Conservation (phyloP, 345 rosid genomes). For the Sapria himalayana region DNA sequence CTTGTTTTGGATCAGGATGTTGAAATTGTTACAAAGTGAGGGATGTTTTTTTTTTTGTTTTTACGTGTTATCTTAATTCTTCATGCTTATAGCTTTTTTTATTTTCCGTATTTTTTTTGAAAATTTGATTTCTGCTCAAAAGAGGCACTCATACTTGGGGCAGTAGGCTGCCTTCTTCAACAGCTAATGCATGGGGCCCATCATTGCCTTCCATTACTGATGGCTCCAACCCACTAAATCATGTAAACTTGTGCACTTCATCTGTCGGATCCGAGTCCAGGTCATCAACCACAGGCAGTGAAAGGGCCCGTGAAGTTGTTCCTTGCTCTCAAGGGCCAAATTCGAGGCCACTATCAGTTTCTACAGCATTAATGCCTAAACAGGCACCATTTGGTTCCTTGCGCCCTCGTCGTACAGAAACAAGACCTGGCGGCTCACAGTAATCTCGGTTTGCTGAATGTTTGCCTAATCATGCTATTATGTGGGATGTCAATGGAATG, state of each 20-base stretch:
- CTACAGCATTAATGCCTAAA: constrained; percentile 58
- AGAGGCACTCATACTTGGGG: constrained; percentile 98
- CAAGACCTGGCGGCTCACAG: constrained; percentile 95
- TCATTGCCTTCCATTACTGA: constrained; percentile 68
- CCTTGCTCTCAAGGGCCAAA: constrained; percentile 47
- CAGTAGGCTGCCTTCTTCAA: constrained; percentile 41
- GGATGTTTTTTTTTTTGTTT: constrained; percentile 3
- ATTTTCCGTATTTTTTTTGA: too few relatives aligned
- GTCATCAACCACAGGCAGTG: constrained; percentile 88
- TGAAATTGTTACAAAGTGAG: constrained; percentile 99
- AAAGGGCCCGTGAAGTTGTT: constrained; percentile 40
- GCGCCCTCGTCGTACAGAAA: constrained; percentile 95
- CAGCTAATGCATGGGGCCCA: constrained; percentile 85
- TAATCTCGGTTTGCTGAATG: constrained; percentile 90
- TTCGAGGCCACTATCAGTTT: constrained; percentile 93
- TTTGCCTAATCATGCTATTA: constrained; percentile 39
- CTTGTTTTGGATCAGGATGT: constrained; percentile 91
- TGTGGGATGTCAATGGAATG: constrained; percentile 30
- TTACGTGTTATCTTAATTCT: neutral
- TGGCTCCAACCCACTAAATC: constrained; percentile 58
- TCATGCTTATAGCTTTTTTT: too few relatives aligned
- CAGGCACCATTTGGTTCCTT: constrained; percentile 38
- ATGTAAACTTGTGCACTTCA: constrained; percentile 73
- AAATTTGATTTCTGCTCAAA: constrained; percentile 5
- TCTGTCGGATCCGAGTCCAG: constrained; percentile 85